Evolutionary conservation across 2,329 filamentous ascomycete species (phyloP).

Genomic region (Helminthosporium solani): DNA sequence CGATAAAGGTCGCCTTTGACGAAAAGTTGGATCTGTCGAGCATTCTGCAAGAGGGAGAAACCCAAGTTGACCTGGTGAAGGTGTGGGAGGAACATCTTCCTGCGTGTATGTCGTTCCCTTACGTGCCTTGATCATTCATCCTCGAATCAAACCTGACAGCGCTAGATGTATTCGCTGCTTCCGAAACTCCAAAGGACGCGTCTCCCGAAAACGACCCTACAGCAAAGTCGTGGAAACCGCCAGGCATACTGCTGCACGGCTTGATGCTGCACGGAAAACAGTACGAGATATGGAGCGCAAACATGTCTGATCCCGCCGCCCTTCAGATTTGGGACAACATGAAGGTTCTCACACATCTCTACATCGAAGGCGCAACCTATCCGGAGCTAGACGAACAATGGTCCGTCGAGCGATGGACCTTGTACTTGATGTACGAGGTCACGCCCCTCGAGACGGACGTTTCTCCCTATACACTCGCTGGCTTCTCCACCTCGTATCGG

Average conservation of each 20-base stretch:
- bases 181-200: conserved; percentile 29
- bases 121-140: not conserved
- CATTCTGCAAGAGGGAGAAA: conserved; percentile 54
- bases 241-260: conserved; percentile 68
- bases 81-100: conserved; percentile 66
- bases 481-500: conserved; percentile 87
- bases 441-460: conserved; percentile 28
- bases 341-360: conserved; percentile 80
- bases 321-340: conserved; percentile 74
- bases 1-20: conserved; percentile 68
- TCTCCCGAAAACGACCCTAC: conserved; percentile 17
- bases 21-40: conserved; percentile 73
- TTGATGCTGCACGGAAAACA: conserved; percentile 62
- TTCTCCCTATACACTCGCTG: conserved; percentile 71
- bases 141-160: not conserved
- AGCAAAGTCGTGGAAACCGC: conserved; percentile 61
- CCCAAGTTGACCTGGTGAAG: conserved; percentile 68
- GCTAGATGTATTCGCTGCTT: conserved; percentile 66
- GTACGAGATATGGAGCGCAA: conserved; percentile 85
- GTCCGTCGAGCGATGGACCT: conserved; percentile 78
- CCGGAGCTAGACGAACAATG: conserved; percentile 70
- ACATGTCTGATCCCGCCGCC: conserved; percentile 67
- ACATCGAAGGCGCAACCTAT: conserved; percentile 88
- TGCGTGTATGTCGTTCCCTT: conserved; percentile 53
- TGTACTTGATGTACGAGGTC: conserved; percentile 70